A percentile compares a stretch with the other conserved stretches of the same genome.
Conservation (phyloP, 2,329 filamentous ascomycete genomes). For the Didymella exigua region DNA sequence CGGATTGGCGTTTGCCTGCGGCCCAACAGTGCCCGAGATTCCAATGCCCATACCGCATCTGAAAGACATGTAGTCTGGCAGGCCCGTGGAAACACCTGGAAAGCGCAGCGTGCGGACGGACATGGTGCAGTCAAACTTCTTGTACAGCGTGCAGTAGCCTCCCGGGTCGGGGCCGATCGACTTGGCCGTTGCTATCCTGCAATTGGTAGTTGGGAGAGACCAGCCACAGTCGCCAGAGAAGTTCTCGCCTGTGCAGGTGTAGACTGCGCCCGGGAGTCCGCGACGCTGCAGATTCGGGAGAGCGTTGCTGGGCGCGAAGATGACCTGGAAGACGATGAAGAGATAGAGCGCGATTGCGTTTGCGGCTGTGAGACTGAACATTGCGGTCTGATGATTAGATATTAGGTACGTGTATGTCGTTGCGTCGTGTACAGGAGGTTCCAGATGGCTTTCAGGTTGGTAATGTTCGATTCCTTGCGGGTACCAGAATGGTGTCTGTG, state of each 20-base stretch:
- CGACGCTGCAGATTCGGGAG: conserved; percentile 29
- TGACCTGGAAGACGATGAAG: conserved; percentile 16
- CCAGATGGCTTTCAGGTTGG: neutral
- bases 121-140: conserved; percentile 29
- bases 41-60: conserved; percentile 28
- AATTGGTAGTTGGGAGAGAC: conserved; percentile 29
- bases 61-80: conserved; percentile 35
- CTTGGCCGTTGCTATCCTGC: conserved; percentile 30
- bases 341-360: conserved; percentile 11
- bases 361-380: conserved; percentile 1
- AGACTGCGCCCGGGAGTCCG: conserved; percentile 45
- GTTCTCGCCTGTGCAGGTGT: conserved; percentile 37
- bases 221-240: conserved; percentile 41
- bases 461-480: neutral
- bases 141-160: conserved; percentile 36
- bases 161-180: conserved; percentile 44
- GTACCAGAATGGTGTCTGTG: conserved; percentile 8
- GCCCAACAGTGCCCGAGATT: conserved; percentile 5
- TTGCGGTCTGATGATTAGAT: conserved; percentile 6
- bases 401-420: conserved; percentile 14
- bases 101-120: conserved; percentile 30
- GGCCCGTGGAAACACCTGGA: conserved; percentile 25
- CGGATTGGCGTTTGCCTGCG: conserved; percentile 1
- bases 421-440: neutral
- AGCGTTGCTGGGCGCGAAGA: conserved; percentile 18